Base-by-base conservation (phyloP, 2,329 filamentous ascomycete genomes). In the Neonectria ditissima region DNA sequence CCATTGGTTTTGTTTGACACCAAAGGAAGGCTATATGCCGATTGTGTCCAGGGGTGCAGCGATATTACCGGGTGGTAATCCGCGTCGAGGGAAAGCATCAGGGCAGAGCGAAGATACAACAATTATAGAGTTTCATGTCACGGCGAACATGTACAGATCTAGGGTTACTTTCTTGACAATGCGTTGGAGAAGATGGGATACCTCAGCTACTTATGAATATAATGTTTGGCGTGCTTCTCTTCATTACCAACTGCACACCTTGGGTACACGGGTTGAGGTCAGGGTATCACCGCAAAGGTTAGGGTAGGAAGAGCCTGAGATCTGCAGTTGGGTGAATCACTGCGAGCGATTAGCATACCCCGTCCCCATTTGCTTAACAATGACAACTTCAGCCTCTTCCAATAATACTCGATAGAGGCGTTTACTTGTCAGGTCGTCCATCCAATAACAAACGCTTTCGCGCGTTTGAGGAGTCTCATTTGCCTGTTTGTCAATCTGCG, bases 181-280 rank as follows among this genome's bases (percentile, higher is more conserved):
- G 30, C 41, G 53, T 64, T 57, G 43, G 59, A 58, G 48, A 52
- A 63, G 41, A 22, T 41, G 48, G 32, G 45, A 66, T 68, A 52
- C 37, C 48, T 65, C 16, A 59, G 55, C 45, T 63, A 53, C 51
- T 62, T 53, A 68, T 69, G 67, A 67, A 68, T 63, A 67, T 65
- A 69, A 62, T 65, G 48, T 45, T 59, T 65, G 54, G 44, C 22
- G 39, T 26, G 41, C 26, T 44, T 39, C 24, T n/a, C 26, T 37
- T 37, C 5, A 32, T 32, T 32, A 32, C 30, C 11, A 3, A 13
- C 30, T 13, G 11, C 10, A 11, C 9, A 32, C 10, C 30, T 11
- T 32, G 30, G 10, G 30, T 30, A 30, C 24, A 6, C 24, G 24
- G 6, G 24, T 26, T 26, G 6, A 26, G 24, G 24, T 26, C 24